phyloP scores from a whole-genome alignment of 208 protist species.

The Leptomonas seymouri region DNA sequence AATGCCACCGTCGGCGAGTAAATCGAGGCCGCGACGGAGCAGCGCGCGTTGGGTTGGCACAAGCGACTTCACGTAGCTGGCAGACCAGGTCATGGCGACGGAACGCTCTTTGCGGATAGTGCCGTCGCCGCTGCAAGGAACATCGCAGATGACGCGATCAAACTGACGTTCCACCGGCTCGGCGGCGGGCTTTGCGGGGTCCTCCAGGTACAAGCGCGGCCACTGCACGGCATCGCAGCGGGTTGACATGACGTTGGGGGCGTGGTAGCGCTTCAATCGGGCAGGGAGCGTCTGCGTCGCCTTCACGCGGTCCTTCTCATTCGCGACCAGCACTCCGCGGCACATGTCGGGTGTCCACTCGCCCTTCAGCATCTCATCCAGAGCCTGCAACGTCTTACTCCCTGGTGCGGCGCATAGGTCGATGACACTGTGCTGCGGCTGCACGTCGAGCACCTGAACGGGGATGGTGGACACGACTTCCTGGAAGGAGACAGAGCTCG shows the following conservation, averaged over 20 bases:
- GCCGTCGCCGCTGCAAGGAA: conserved; percentile 96
- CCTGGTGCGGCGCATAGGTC: conserved; percentile 94
- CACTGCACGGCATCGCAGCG: conserved; percentile 90
- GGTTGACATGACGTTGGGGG: conserved; percentile 81
- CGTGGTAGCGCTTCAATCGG: conserved; percentile 89
- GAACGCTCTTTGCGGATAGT: conserved; percentile 93
- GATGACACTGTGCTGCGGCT: conserved; percentile 81
- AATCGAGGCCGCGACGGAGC: conserved; percentile 84
- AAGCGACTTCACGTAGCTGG: conserved; percentile 83
- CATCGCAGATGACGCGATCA: conserved; percentile 95
- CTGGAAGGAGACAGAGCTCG: conserved; percentile 88
- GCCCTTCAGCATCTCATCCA: conserved; percentile 78
- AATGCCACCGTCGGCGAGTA: conserved; percentile 77
- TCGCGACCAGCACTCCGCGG: conserved; percentile 78
- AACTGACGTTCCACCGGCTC: conserved; percentile 62
- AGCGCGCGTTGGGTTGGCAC: conserved; percentile 90
- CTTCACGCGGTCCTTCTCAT: conserved; percentile 93
- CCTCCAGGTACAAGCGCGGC: conserved; percentile 71
- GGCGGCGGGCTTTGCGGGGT: conserved; percentile 10
- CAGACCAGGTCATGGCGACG: conserved; percentile 84
- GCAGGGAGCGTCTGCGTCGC: conserved; percentile 93
- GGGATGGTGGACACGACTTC: conserved; percentile 89
- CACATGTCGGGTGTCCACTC: conserved; percentile 43
- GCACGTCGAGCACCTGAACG: conserved; percentile 71
- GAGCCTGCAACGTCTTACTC: conserved; percentile 89